phyloP scores from a whole-genome alignment of 2,329 filamentous ascomycete species.

The Lithohypha guttulata region DNA sequence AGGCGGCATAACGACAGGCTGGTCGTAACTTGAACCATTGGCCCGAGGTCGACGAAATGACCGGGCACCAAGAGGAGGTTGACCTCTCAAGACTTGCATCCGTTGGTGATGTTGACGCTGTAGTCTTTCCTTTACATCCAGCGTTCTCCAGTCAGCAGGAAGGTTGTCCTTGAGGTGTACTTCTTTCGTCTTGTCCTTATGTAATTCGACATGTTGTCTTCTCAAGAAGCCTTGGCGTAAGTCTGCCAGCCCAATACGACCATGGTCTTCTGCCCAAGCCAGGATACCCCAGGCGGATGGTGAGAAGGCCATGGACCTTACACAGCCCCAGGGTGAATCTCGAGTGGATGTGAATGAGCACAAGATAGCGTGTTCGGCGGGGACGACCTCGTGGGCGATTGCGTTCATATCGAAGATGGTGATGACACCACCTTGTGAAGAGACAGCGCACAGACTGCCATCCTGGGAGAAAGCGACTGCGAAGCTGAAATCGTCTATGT shows the following conservation, averaged over 20 bases:
- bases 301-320: slow-evolving; percentile 85
- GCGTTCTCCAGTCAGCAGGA: slow-evolving; percentile 15
- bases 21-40: slow-evolving; percentile 10
- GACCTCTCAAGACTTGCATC: slow-evolving; percentile 14
- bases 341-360: slow-evolving; percentile 69
- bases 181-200: slow-evolving; percentile 17
- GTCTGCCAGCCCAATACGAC: slow-evolving; percentile 37
- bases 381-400: slow-evolving; percentile 13
- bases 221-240: slow-evolving; percentile 36
- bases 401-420: slow-evolving; percentile 34
- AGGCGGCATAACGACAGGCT: slow-evolving; percentile 4
- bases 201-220: slow-evolving; percentile 31
- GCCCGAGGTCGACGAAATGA: slow-evolving; percentile 1
- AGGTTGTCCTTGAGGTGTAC: slow-evolving; percentile 20
- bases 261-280: slow-evolving; percentile 84
- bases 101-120: slow-evolving; percentile 18
- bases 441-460: slow-evolving; percentile 39
- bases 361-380: slow-evolving; percentile 43
- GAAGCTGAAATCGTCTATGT: slow-evolving; percentile 37
- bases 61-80: slow-evolving; percentile 4
- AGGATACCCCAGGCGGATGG: slow-evolving; percentile 82
- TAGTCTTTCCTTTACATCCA: slow-evolving; percentile 18
- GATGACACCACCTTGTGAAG: slow-evolving; percentile 39
- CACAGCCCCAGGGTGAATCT: slow-evolving; percentile 62
- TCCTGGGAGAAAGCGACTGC: slow-evolving; percentile 40